These are phyloP conservation scores for Cutaneotrichosporon sp. DNA, from an alignment of 1,284 basidiomycete species.

Conservation along the genomic window DNA sequence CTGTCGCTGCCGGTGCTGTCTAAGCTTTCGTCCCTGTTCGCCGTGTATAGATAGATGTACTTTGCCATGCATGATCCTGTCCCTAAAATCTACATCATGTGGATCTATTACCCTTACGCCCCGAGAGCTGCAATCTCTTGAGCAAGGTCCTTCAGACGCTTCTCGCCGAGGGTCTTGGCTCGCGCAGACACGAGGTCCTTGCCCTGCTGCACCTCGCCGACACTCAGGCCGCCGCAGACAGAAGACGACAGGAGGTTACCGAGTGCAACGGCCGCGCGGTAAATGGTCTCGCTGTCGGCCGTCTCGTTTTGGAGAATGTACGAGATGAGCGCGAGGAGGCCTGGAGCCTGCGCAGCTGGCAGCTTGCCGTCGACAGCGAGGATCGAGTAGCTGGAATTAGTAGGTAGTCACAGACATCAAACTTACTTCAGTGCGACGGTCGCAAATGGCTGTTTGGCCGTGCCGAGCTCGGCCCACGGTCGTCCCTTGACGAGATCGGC, in stretches of 20 bases:
- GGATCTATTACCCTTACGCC: not conserved
- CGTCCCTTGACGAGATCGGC: slow-evolving; percentile 49
- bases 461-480: slow-evolving; percentile 28
- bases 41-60: slow-evolving; percentile 9
- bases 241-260: slow-evolving; percentile 62
- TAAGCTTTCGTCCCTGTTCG: slow-evolving; percentile 4
- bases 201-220: slow-evolving; percentile 36
- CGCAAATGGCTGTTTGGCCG: slow-evolving; percentile 30
- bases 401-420: not conserved
- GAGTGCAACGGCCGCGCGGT: slow-evolving; percentile 76
- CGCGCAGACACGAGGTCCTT: slow-evolving; percentile 30
- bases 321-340: slow-evolving; percentile 26
- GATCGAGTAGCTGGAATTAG: slow-evolving; percentile 46
- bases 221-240: slow-evolving; percentile 34
- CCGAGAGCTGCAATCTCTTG: slow-evolving; percentile 33
- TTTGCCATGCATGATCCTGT: slow-evolving; percentile 15
- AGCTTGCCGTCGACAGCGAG: slow-evolving; percentile 43
- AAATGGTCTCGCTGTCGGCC: slow-evolving; percentile 73
- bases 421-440: slow-evolving; percentile 47
- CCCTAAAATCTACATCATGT: not conserved
- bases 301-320: slow-evolving; percentile 60
- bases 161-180: slow-evolving; percentile 40
- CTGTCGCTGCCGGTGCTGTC: slow-evolving; percentile 29
- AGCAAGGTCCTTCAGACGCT: slow-evolving; percentile 43
- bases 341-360: slow-evolving; percentile 21